Conservation (phyloP, 805 yeast genomes). For the Hanseniaspora lindneri region DNA sequence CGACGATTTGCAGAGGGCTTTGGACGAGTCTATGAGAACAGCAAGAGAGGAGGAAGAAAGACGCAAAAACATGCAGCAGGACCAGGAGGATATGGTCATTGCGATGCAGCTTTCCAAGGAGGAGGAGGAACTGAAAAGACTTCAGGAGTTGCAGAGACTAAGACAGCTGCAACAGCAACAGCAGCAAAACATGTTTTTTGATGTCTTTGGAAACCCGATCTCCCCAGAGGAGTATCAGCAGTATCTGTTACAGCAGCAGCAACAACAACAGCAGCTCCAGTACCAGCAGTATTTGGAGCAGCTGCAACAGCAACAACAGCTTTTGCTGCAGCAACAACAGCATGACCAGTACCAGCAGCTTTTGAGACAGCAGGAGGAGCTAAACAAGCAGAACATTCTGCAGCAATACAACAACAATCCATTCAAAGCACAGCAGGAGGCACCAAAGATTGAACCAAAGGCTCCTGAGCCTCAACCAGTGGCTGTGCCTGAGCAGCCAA, state of each 20-base stretch:
- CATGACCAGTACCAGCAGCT: conserved; percentile 31
- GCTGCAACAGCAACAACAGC: conserved; percentile 27
- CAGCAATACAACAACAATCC: conserved; percentile 15
- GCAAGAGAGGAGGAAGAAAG: conserved; percentile 73
- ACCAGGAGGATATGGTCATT: conserved; percentile 25
- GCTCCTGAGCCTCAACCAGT: conserved; percentile 21
- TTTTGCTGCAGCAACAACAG: conserved; percentile 22
- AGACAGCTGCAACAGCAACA: conserved; percentile 23
- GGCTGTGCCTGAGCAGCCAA: conserved; percentile 26
- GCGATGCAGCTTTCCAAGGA: conserved; percentile 27
- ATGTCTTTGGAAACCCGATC: conserved; percentile 30
- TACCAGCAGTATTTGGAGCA: conserved; percentile 24
- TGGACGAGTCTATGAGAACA: conserved; percentile 66
- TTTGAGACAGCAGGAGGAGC: conserved; percentile 32
- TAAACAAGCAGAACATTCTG: conserved; percentile 10
- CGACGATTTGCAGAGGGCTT: conserved; percentile 64
- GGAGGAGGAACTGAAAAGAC: conserved; percentile 26
- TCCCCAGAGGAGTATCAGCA: conserved; percentile 30
- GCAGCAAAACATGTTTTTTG: conserved; percentile 27
- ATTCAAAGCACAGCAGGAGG: conserved; percentile 19
- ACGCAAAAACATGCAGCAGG: conserved; percentile 28
- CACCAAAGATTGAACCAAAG: conserved; percentile 26
- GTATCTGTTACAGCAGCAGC: conserved; percentile 25
- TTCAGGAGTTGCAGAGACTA: conserved; percentile 24
- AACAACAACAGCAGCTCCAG: conserved; percentile 22